A percentile compares a stretch with the other conserved stretches of the same genome.
Conservation (phyloP, 73 alveolate species). For the Effrenium voratum region DNA sequence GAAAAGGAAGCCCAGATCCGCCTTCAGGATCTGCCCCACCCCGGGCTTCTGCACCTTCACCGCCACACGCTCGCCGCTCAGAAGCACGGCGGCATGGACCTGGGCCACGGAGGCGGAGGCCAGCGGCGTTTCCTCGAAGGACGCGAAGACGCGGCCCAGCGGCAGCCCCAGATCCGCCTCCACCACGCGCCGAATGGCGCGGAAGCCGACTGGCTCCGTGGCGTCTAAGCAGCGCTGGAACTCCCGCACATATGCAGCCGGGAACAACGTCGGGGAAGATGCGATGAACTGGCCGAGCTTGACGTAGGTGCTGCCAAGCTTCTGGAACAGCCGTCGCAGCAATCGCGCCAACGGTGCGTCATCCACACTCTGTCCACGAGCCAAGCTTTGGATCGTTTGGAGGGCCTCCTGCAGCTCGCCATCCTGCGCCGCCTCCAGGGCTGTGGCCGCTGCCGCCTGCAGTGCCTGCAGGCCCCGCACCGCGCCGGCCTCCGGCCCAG, state of each 20-base stretch:
- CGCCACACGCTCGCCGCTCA: slow-evolving; percentile 72
- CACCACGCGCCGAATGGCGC: slow-evolving; percentile 42
- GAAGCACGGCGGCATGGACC: slow-evolving; percentile 44
- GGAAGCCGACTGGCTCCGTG: slow-evolving; percentile 55
- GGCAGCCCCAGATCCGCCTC: slow-evolving; percentile 88
- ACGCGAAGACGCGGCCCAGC: neutral
- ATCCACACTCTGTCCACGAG: slow-evolving; percentile 27
- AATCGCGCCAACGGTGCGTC: slow-evolving; percentile 82
- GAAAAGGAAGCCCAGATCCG: slow-evolving; percentile 82
- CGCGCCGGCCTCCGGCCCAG: slow-evolving; percentile 67
- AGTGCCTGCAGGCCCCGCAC: slow-evolving; percentile 80
- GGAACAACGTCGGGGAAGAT: slow-evolving; percentile 84
- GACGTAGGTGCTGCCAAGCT: slow-evolving; percentile 83
- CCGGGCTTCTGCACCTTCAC: slow-evolving; percentile 93
- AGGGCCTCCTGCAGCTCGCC: slow-evolving; percentile 76
- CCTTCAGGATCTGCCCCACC: slow-evolving; percentile 60
- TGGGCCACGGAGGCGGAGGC: slow-evolving; percentile 91
- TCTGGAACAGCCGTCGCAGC: slow-evolving; percentile 66
- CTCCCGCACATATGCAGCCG: slow-evolving; percentile 92
- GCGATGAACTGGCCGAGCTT: slow-evolving; percentile 55
- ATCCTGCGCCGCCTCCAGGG: slow-evolving; percentile 46
- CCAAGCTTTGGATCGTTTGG: slow-evolving; percentile 47
- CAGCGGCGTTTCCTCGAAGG: slow-evolving; percentile 40
- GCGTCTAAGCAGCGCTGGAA: slow-evolving; percentile 91
- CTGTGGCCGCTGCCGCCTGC: slow-evolving; percentile 35